Evolutionary conservation across 1,139 yeast genomes (phyloP).

Genomic region (Yamadazyma songkhlaensis): DNA sequence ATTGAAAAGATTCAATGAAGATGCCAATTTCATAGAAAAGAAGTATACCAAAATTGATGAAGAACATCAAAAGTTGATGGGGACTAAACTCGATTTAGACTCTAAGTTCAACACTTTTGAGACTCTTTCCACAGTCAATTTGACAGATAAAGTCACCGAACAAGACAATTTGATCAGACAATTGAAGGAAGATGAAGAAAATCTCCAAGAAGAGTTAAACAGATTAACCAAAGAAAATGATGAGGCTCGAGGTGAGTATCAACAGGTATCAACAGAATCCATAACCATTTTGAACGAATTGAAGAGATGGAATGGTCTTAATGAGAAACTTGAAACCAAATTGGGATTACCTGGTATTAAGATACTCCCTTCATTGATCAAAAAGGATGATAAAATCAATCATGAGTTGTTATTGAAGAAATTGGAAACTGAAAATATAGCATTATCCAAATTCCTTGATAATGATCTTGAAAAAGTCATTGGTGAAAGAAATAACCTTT

Average conservation of each 20-base stretch:
- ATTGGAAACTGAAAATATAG: conserved; percentile 32
- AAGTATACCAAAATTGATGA: conserved; percentile 42
- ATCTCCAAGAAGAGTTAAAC: conserved; percentile 20
- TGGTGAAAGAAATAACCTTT: conserved; percentile 35
- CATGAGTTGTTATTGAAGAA: conserved; percentile 26
- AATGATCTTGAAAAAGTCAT: conserved; percentile 37
- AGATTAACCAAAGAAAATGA: conserved; percentile 36
- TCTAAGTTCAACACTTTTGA: conserved; percentile 20
- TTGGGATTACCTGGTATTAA: conserved; percentile 44
- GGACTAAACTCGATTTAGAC: conserved; percentile 16
- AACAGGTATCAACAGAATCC: conserved; percentile 51
- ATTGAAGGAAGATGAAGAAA: conserved; percentile 14
- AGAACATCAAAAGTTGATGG: conserved; percentile 23
- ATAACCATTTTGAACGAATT: conserved; percentile 45
- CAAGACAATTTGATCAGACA: conserved; percentile 28
- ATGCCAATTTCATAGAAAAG: conserved; percentile 45
- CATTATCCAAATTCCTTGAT: conserved; percentile 29
- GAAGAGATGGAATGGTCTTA: conserved; percentile 24
- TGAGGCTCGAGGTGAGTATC: conserved; percentile 46
- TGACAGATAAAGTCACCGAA: conserved; percentile 13
- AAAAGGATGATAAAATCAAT: conserved; percentile 32
- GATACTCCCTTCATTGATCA: conserved; percentile 36
- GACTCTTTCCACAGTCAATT: conserved; percentile 7
- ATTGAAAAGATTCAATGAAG: conserved; percentile 48
- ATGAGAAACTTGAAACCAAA: conserved; percentile 29